These are phyloP conservation scores for Theobroma grandiflorum DNA, from an alignment of 441 rosid genomes.

Conservation along the genomic window DNA sequence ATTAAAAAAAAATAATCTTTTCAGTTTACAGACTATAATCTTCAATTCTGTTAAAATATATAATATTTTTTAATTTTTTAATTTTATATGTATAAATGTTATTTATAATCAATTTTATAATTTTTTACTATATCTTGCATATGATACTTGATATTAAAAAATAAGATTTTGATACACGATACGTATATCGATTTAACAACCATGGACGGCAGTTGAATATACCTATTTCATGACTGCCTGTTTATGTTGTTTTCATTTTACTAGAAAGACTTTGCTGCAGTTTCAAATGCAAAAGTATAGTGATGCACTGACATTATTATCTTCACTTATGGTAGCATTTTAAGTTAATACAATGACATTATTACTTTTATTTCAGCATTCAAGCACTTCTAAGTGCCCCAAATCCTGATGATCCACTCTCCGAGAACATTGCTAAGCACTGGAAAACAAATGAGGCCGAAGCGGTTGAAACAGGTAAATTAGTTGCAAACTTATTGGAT, in stretches of 20 bases:
- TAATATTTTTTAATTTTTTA: too few species aligned
- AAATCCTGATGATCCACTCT: slow-evolving; percentile 98
- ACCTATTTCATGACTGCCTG: not conserved
- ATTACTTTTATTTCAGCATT: slow-evolving; percentile 53
- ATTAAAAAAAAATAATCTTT: too few species aligned
- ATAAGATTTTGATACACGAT: too few species aligned
- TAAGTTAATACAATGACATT: not conserved
- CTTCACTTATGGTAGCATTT: not conserved
- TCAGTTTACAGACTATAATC: too few species aligned
- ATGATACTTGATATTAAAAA: too few species aligned
- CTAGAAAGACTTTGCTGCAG: not conserved
- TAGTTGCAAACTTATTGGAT: not conserved
- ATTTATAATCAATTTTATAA: too few species aligned
- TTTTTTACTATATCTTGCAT: too few species aligned
- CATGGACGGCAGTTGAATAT: not conserved
- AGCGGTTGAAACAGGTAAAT: slow-evolving; percentile 96
- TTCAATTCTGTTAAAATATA: too few species aligned
- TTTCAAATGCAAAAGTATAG: not conserved
- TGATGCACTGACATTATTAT: not conserved
- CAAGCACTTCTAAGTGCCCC: slow-evolving; percentile 99
- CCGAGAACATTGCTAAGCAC: slow-evolving; percentile 99
- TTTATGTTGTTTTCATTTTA: not conserved
- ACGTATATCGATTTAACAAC: too few species aligned
- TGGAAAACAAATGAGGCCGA: slow-evolving; percentile 97
- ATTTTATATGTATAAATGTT: too few species aligned